These are phyloP conservation scores for Dictyostelium discoideum DNA, from an alignment of 78 protist species.

Conservation along the genomic window DNA sequence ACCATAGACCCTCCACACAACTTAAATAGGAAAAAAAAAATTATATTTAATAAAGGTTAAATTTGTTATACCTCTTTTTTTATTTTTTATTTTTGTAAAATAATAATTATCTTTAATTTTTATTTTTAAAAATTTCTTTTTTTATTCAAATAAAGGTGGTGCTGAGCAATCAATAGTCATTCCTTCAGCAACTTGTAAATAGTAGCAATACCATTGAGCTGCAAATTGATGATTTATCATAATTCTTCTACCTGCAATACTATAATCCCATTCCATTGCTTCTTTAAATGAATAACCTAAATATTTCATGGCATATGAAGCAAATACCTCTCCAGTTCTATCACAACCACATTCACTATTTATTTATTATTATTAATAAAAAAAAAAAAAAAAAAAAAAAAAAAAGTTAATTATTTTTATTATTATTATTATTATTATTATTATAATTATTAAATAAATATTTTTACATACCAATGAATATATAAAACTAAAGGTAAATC, in stretches of 20 bases:
- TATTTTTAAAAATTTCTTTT: background rate
- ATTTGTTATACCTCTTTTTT: too few relatives aligned
- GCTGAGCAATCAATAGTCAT: constrained; percentile 22
- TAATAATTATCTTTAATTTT: background rate
- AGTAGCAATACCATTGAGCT: constrained; percentile 58
- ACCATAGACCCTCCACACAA: too few relatives aligned
- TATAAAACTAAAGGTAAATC: constrained; percentile 33
- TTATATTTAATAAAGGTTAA: too few relatives aligned
- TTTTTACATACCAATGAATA: constrained; percentile 23
- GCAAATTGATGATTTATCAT: constrained; percentile 61
- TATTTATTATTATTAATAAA: too few relatives aligned
- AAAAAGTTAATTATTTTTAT: background rate
- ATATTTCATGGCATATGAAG: constrained; percentile 51
- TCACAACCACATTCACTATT: constrained; percentile 47
- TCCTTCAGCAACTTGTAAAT: constrained; percentile 13
- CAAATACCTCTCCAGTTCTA: constrained; percentile 72
- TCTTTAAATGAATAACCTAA: background rate
- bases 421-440: background rate
- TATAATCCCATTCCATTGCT: constrained; percentile 53
- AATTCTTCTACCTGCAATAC: constrained; percentile 40
- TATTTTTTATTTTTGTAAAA: background rate
- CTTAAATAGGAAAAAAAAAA: background rate
- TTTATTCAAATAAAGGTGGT: background rate
- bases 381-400: too few relatives aligned
- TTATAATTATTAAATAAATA: background rate